phyloP scores from a whole-genome alignment of 805 yeast species.

The Huiozyma naganishii region DNA sequence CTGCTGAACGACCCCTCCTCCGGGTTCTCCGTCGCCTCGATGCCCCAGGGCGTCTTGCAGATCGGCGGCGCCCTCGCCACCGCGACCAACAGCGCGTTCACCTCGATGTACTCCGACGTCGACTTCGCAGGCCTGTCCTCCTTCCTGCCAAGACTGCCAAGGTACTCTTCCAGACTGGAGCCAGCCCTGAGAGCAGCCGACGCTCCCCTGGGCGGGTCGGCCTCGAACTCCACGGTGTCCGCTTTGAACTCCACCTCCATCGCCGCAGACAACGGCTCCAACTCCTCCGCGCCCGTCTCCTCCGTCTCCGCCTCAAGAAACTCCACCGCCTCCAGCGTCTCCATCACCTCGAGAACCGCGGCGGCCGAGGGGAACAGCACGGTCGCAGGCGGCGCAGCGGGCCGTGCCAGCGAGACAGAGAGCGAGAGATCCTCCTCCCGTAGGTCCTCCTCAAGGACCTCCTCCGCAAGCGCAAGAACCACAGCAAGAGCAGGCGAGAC shows the following conservation, averaged over 20 bases:
- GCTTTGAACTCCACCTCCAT: slow-evolving; percentile 4
- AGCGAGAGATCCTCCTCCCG: neutral
- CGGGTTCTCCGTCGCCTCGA: slow-evolving; percentile 8
- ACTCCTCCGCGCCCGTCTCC: neutral
- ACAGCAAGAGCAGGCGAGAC: slow-evolving; percentile 4
- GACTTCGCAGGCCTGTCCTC: slow-evolving; percentile 18
- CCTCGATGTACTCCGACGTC: slow-evolving; percentile 22
- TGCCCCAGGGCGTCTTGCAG: slow-evolving; percentile 17
- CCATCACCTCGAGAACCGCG: neutral
- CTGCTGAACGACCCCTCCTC: slow-evolving; percentile 6
- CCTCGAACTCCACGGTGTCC: slow-evolving; percentile 3
- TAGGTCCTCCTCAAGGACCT: neutral
- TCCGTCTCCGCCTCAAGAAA: neutral
- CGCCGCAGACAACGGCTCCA: slow-evolving; percentile 3
- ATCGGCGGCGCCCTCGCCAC: slow-evolving; percentile 18
- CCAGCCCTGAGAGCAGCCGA: slow-evolving; percentile 6
- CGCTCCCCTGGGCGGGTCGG: slow-evolving; percentile 1
- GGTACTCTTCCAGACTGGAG: slow-evolving; percentile 26
- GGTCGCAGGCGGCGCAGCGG: too few species aligned
- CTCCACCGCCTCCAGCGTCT: neutral
- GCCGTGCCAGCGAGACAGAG: too few species aligned
- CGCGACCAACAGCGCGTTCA: slow-evolving; percentile 26
- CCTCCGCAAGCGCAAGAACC: slow-evolving; percentile 1
- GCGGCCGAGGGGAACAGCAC: too few species aligned
- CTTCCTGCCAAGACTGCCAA: slow-evolving; percentile 17